Percentiles rank a stretch among this genome's conserved stretches.
These are phyloP conservation scores for Alternaria gaisen DNA, from an alignment of 2,329 filamentous ascomycete species.

Conservation along the genomic window DNA sequence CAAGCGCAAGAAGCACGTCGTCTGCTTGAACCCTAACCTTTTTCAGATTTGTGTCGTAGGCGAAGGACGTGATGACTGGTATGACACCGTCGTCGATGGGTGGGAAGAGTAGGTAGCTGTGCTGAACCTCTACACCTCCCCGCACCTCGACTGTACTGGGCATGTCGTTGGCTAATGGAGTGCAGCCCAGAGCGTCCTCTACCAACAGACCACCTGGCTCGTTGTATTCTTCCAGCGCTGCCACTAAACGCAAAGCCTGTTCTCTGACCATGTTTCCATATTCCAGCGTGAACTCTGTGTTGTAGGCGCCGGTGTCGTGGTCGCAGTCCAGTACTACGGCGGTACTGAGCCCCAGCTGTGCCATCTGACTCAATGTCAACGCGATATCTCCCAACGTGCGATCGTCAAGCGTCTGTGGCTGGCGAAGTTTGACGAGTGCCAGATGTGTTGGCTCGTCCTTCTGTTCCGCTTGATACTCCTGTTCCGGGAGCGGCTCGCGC, in stretches of 20 bases:
- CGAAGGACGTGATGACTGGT: slow-evolving; percentile 73
- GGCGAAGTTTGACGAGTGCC: slow-evolving; percentile 84
- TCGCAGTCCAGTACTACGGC: slow-evolving; percentile 82
- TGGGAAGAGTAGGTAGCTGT: slow-evolving; percentile 65
- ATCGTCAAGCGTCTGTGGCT: slow-evolving; percentile 75
- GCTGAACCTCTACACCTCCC: slow-evolving; percentile 52
- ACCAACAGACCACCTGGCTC: slow-evolving; percentile 74
- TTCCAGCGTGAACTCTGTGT: slow-evolving; percentile 35
- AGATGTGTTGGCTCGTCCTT: slow-evolving; percentile 69
- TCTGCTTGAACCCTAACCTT: slow-evolving; percentile 61
- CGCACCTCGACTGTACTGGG: slow-evolving; percentile 47
- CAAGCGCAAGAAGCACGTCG: slow-evolving; percentile 78
- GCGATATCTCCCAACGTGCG: slow-evolving; percentile 77
- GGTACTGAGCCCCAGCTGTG: slow-evolving; percentile 80
- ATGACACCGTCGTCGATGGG: slow-evolving; percentile 74
- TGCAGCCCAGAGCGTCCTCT: slow-evolving; percentile 62
- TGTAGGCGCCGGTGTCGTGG: slow-evolving; percentile 50
- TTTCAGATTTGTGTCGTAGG: slow-evolving; percentile 61
- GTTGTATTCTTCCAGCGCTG: slow-evolving; percentile 75
- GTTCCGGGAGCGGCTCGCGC: slow-evolving; percentile 58
- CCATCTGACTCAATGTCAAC: slow-evolving; percentile 83
- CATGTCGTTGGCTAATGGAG: slow-evolving; percentile 40
- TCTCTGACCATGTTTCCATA: slow-evolving; percentile 61
- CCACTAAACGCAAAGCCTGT: slow-evolving; percentile 77
- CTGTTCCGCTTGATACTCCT: slow-evolving; percentile 29